Evolutionary conservation across 2,329 filamentous ascomycete genomes (phyloP), one percentile per base, ranked within the genome.

Genomic region (Chrysoporthe cubensis): DNA sequence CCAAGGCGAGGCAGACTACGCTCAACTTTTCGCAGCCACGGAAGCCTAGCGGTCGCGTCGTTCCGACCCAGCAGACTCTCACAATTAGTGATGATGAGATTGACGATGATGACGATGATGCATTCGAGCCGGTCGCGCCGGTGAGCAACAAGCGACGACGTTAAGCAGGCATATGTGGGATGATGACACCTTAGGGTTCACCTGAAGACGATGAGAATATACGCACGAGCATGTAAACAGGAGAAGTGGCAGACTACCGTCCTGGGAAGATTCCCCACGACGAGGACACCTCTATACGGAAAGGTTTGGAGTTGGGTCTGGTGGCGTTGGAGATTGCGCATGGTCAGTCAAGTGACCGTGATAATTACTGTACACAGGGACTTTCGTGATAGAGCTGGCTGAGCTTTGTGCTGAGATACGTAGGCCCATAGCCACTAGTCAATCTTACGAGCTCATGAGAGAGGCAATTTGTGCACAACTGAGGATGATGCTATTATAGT

Each of bases 21-120:
- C 75, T 87, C 34, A 85, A 78, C 69, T 87, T 87, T 70, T 83
- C 82, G 11, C 80, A 84, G 64, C 73, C 75, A 14, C 75, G 76
- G 64, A 72, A 69, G 44, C 71, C 70, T 0, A 43, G 59, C 11
- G 40, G 58, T 57, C 69, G 76, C 79, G 3, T 78, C 8, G 75
- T 77, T n/a, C 79, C 81, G 42, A 82, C 85, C 70, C 77, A 82
- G 44, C 80, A 83, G 48, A 80, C 82, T n/a, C 74, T 86, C 18
- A 87, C 89, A 73, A 85, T 90, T 65, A 90, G 88, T 69, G 87
- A 89, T 68, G 88, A 90, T 74, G 88, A 89, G 75, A 88, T 90
- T 57, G 87, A 84, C 0, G 86, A 88, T 0, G 86, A 88, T 66
- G 86, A 88, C 56, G 85, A 88, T 75, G 82, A 81, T 13, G 66